Evolutionary conservation across 306 rosid species (phyloP), one percentile per base, ranked within the genome.

Genomic region (Castanospermum australe): DNA sequence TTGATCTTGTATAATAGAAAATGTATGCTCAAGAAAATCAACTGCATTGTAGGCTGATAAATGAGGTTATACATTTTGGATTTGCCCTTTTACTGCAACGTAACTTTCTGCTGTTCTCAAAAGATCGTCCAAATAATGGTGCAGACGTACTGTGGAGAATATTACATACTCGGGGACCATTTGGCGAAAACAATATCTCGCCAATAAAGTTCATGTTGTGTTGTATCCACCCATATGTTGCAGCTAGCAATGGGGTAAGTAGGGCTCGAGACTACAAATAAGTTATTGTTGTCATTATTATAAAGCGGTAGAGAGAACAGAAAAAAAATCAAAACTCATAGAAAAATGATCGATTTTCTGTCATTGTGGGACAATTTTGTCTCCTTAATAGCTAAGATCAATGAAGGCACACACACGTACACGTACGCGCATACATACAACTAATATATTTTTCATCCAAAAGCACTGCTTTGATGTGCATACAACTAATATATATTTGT

Each of bases 311-410:
- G 33, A 65, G 10, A 56, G 47, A 57, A 47, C 35, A 56, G 48
- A 80, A 51, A 48, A 20, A 17, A 25, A 45, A 52, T 30, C 52
- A 73, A 48, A 36, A 60, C 32, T 2, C 8, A 20, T 14, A 76
- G 68, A 69, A 59, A 67, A 68, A 57, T 22, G 67, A 62, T 65
- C 47, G n/a, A 39, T 64, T 77, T 64, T 71, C 39, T 71, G 61
- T 71, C 62, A 17, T 0, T 55, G 79, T 32, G 76, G 82, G 81
- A 60, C 78, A 60, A 67, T 71, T 72, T 59, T 60, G 81, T 69
- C 74, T 44, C 68, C 73, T 32, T 70, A 0, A 44, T 67, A 55
- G 12, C 56, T 77, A 32, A 45, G 18, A 55, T 55, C 67, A 38
- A 77, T 54, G 24, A 77, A 38, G 42, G 30, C 65, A 48, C 42